Evolutionary conservation across 2,329 filamentous ascomycete genomes (phyloP), one percentile per base, ranked within the genome.

Genomic region (Neofusicoccum sp.): DNA sequence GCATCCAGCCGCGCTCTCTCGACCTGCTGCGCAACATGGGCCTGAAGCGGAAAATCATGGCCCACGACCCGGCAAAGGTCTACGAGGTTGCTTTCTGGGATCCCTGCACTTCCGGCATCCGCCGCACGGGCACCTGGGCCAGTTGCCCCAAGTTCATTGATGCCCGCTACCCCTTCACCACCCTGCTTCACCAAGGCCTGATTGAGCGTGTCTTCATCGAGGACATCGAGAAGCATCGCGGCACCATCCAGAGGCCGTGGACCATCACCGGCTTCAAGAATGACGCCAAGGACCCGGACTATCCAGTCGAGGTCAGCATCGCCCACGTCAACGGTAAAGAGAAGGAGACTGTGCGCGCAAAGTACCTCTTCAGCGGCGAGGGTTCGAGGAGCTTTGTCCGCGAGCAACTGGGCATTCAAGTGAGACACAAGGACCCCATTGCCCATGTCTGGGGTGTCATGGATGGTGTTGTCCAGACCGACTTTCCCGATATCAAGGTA

Each of bases 1-100:
- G 91, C 64, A 96, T 97, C 61, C 92, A 96, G 77, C 92, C 92
- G 38, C 87, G 93, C 40, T 96, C 92, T 0, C 81, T 96, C 26
- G 92, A 96, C 68, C 84, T 96, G 14, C 81, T 96, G 49, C 86
- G 89, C 57, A 96, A 96, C 71, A 91, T 96, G 88, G 91, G 90
- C 1, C 79, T 96, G 61, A 96, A 96, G 78, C 85, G 90, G 45
- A 86, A 86, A 60, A 90, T 96, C 70, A 96, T 96, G 91, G 89
- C 87, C 20, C 83, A 93, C 70, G 86, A 92, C 65, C 93, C 93
- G 6, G 92, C 92, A 1, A 91, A 90, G 69, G 91, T 97, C 28
- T 96, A 84, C 70, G 84, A 87, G 68, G 85, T 87, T 33, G 84
- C 85, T 5, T 87, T 87, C 70, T 88, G 85, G 85, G 84, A 87